Evolutionary conservation across 257 asterid species (phyloP), one percentile per base, ranked within the genome.

Genomic region (Plantago elongata): DNA sequence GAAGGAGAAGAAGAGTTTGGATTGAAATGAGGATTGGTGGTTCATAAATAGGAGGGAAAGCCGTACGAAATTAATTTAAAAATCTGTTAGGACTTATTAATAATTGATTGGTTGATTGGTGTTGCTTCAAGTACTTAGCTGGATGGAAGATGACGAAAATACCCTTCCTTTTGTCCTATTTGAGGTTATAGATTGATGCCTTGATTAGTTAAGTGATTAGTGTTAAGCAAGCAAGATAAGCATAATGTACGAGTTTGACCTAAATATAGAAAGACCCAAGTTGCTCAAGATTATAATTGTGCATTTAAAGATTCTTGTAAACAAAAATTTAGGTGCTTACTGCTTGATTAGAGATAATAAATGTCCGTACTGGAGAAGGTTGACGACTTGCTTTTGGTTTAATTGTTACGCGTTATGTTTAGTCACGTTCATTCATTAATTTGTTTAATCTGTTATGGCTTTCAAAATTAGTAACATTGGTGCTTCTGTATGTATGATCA

Each of bases 21-120:
- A 61, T 45, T 44, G 22, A 12, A 62, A 43, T 30, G 51, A 43
- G 37, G 64, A 14, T 7, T 47, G 67, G 54, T 27, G 13, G 11
- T 65, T 22, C 69, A 64, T 65, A 65, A 65, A 70, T 62, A 62
- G 71, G 51, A 67, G 8, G 34, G 65, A 65, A 22, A 9, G 43
- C 45, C 56, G 42, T 72, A 48, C 8, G 34, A 5, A 43, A 11
- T 27, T 12, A 27, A 60, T 52, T 64, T 54, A 27, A 62, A 63
- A 54, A 63, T 50, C 44, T 57, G 51, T 69, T 47, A 22, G 42
- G 16, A 63, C 13, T 60, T 60, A 56, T 60, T 60, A 56, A 48
- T 44, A 27, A 51, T 37, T 69, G 50, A 46, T 69, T 18, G 40
- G 5, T 34, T 34, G 40, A 34, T 34, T 34, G 40, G 6, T 54